Percentiles rank a stretch among this genome's conserved stretches.
These are phyloP conservation scores for Irpex rosettiformis DNA, from an alignment of 1,284 basidiomycete genomes.

Conservation along the genomic window DNA sequence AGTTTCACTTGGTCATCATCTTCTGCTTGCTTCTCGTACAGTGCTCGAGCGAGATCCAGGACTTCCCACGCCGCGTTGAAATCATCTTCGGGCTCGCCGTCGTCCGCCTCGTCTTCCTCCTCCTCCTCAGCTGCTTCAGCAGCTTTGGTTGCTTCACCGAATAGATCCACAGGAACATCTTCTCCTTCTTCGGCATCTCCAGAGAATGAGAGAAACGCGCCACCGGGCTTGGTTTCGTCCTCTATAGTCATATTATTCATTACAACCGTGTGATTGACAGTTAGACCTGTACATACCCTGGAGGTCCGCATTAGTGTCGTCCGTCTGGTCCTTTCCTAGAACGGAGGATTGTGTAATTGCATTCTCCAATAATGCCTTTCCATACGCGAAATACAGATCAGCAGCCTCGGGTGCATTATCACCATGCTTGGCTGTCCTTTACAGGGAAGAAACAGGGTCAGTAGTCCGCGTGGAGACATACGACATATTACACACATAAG, in stretches of 20 bases:
- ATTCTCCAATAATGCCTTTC: constrained; percentile 84
- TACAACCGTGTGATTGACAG: background rate
- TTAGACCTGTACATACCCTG: constrained; percentile 20
- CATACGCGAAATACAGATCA: constrained; percentile 83
- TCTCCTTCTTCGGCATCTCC: constrained; percentile 71
- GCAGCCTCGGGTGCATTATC: constrained; percentile 78
- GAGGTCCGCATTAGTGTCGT: constrained; percentile 45
- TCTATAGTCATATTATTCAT: background rate
- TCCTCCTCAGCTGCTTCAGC: constrained; percentile 43
- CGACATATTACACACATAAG: constrained; percentile 54
- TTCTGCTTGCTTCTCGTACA: constrained; percentile 69
- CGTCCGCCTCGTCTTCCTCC: constrained; percentile 54
- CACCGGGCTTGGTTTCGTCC: constrained; percentile 34
- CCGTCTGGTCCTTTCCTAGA: constrained; percentile 77
- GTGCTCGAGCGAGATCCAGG: constrained; percentile 80
- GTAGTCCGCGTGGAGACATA: constrained; percentile 21
- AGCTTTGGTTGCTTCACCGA: constrained; percentile 47
- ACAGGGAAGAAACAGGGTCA: constrained; percentile 1
- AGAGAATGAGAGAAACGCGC: constrained; percentile 69
- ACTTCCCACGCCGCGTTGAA: constrained; percentile 96
- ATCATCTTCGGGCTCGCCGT: constrained; percentile 83
- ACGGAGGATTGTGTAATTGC: constrained; percentile 79
- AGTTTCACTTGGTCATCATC: constrained; percentile 60
- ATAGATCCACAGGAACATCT: constrained; percentile 58
- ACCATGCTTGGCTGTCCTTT: constrained; percentile 66